Base-by-base conservation (phyloP, 306 rosid genomes). In the Fagus sylvatica region DNA sequence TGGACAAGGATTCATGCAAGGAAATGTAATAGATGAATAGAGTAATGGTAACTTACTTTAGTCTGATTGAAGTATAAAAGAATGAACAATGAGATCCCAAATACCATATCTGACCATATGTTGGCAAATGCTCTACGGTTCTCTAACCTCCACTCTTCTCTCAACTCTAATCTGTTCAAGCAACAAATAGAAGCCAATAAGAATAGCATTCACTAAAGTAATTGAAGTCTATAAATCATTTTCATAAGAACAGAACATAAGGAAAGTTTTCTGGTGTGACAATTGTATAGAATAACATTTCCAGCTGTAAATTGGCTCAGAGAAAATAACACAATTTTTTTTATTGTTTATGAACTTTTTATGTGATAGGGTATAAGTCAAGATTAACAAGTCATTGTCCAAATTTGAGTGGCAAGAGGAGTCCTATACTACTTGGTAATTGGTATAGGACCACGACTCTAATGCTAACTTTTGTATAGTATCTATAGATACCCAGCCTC, bases 51-150 rank as follows among this genome's bases (percentile, higher is more conserved):
- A 84, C 98, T 95, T 83, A 91, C 98, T 82, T 95, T 88, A 77
- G 84, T 91, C 86, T 89, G 92, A 84, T 92, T 95, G 89, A 88
- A 83, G 91, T 83, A 95, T 80, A 95, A 87, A 87, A 95, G 90
- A 90, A 95, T 74, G 85, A 95, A 95, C 71, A 89, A 79, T 62
- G 98, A 89, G 90, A 95, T 74, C 89, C 98, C 98, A 16, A 71
- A 95, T 64, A 87, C 84, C 86, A 88, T 68, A 82, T 95, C 98
- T 57, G 98, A 95, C 97, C 93, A 92, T 78, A 95, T 92, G 91
- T 95, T 95, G 80, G 98, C 98, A 85, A 95, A 95, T 83, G 92
- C 97, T 79, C 81, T 84, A 68, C 98, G 93, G 79, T 95, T 95
- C 84, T 92, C 93, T 46, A 91, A 79, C 83, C 98, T 92, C 97